Conservation (phyloP, 1,284 basidiomycete species). For the Phylloporus sp. region DNA sequence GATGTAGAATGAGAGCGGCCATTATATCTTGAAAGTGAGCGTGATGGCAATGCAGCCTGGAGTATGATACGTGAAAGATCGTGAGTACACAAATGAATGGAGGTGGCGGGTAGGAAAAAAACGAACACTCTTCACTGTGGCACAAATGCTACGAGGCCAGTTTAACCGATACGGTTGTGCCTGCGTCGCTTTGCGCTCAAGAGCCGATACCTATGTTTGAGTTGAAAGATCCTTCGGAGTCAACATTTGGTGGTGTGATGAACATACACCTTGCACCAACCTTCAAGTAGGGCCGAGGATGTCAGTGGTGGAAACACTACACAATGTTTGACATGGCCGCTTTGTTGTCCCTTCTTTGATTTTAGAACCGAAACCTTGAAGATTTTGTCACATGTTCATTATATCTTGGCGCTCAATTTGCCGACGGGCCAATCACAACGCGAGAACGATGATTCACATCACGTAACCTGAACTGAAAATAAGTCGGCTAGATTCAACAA, state of each 20-base stretch:
- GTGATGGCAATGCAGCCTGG: constrained; percentile 16
- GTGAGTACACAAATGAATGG: constrained; percentile 17
- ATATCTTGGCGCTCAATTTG: constrained; percentile 15
- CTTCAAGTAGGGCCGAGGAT: constrained; percentile 3
- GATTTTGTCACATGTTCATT: constrained; percentile 31
- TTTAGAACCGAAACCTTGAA: constrained; percentile 14
- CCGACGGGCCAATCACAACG: constrained; percentile 28
- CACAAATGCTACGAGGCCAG: constrained; percentile 20
- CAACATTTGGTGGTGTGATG: constrained; percentile 6
- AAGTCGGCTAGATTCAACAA: constrained; percentile 32
- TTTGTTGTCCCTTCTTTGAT: constrained; percentile 20
- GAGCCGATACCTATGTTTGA: constrained; percentile 1
- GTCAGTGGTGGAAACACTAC: background rate
- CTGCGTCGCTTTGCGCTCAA: constrained; percentile 16
- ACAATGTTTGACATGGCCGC: constrained; percentile 15
- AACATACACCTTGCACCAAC: constrained; percentile 14
- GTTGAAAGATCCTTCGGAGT: constrained; percentile 5
- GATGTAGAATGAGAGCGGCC: constrained; percentile 61
- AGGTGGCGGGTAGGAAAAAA: constrained; percentile 8
- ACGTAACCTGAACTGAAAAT: constrained; percentile 32
- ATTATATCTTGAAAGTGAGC: constrained; percentile 39
- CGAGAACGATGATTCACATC: constrained; percentile 23
- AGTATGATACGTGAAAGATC: constrained; percentile 13
- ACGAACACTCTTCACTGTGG: constrained; percentile 18
- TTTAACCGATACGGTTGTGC: constrained; percentile 3